phyloP scores from a whole-genome alignment of 345 rosid genomes.

The Turritis glabra region DNA sequence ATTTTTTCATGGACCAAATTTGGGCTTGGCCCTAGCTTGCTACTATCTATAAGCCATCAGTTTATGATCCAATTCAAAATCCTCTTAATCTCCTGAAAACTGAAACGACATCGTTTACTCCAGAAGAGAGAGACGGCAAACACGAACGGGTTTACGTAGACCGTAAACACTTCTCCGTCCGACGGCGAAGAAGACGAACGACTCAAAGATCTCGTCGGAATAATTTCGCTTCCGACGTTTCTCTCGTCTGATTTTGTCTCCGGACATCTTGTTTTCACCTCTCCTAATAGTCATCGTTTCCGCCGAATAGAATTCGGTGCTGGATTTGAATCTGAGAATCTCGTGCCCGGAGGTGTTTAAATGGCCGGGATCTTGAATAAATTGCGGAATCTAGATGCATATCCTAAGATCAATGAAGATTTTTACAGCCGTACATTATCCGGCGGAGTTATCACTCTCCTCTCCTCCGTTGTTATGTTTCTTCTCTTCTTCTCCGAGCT shows the following conservation, averaged over 20 bases:
- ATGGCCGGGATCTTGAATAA: slow-evolving; percentile 78
- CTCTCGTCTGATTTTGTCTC: neutral
- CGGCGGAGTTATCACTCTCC: slow-evolving; percentile 90
- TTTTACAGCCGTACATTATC: slow-evolving; percentile 93
- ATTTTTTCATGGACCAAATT: neutral
- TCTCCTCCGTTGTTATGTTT: slow-evolving; percentile 86
- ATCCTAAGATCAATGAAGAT: slow-evolving; percentile 96
- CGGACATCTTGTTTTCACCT: too few species aligned
- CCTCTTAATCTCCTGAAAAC: neutral
- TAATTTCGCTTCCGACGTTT: slow-evolving; percentile 10
- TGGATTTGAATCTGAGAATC: neutral
- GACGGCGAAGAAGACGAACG: slow-evolving; percentile 14
- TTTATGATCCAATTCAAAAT: neutral
- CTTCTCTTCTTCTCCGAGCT: slow-evolving; percentile 98
- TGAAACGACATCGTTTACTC: neutral
- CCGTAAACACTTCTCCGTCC: neutral
- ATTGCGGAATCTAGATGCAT: slow-evolving; percentile 86
- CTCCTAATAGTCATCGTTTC: neutral
- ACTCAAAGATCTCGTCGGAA: slow-evolving; percentile 17
- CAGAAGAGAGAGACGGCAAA: neutral
- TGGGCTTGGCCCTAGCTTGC: neutral
- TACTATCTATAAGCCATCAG: neutral
- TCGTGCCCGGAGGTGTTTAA: neutral
- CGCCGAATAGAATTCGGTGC: neutral
- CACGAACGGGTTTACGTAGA: neutral